Percentiles rank a stretch among this genome's conserved stretches.
Evolutionary conservation across 2,329 filamentous ascomycete genomes (phyloP).

Genomic region (Xylaria sp.): DNA sequence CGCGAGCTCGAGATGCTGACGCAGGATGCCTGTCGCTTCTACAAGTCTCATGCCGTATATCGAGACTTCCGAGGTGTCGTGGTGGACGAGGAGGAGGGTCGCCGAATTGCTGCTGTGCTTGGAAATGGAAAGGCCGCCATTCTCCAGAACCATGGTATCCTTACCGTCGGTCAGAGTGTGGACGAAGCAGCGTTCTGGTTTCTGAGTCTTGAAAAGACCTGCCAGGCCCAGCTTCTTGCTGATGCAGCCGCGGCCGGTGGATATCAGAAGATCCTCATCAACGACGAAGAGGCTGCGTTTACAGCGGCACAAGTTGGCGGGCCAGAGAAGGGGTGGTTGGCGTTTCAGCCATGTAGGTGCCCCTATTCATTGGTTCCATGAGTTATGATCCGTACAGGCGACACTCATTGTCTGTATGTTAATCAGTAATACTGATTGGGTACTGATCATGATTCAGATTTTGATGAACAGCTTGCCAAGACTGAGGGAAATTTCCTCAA

Average conservation of each 20-base stretch:
- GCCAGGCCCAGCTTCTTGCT: constrained; percentile 54
- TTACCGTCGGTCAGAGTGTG: constrained; percentile 57
- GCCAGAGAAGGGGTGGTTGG: constrained; percentile 31
- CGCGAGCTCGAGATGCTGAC: constrained; percentile 57
- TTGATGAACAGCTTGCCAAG: constrained; percentile 22
- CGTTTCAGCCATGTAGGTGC: constrained; percentile 27
- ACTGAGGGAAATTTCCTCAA: constrained; percentile 22
- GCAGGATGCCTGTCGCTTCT: constrained; percentile 53
- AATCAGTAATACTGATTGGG: not conserved
- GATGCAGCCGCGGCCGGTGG: constrained; percentile 47
- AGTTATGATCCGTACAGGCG: not conserved
- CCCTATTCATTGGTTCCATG: not conserved
- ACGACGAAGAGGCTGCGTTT: constrained; percentile 29
- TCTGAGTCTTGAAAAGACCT: constrained; percentile 55
- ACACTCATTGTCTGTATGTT: not conserved
- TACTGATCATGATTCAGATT: constrained; percentile 13
- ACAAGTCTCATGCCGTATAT: constrained; percentile 55
- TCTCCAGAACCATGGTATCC: constrained; percentile 57
- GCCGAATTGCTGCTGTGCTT: constrained; percentile 50
- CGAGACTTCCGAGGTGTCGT: constrained; percentile 57
- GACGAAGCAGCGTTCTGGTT: constrained; percentile 63
- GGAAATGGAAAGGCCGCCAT: constrained; percentile 52
- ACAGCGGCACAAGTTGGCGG: constrained; percentile 28
- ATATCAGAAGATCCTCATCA: constrained; percentile 27
- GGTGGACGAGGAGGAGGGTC: constrained; percentile 52